phyloP scores from a whole-genome alignment of 1,139 yeast species.

The Taphrina communis region DNA sequence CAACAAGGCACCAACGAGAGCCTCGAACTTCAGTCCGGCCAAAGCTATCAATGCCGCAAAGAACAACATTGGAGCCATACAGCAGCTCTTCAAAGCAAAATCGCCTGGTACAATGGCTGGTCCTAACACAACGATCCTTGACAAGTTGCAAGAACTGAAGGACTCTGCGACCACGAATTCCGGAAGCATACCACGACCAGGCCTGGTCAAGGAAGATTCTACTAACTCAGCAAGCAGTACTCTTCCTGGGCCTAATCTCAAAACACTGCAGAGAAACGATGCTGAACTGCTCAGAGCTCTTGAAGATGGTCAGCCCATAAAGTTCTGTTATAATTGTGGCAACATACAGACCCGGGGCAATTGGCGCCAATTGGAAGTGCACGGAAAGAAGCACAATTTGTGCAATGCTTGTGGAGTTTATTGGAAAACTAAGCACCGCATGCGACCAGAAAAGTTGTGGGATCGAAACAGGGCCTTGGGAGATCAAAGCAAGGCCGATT shows the following conservation, averaged over 20 bases:
- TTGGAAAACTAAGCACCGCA: conserved; percentile 48
- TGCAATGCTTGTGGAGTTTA: conserved; percentile 55
- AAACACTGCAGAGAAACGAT: conserved; percentile 14
- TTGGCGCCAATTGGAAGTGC: conserved; percentile 29
- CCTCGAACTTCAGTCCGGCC: conserved; percentile 9
- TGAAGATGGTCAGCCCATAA: conserved; percentile 22
- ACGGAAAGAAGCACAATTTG: conserved; percentile 41
- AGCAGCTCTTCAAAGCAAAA: conserved; percentile 28
- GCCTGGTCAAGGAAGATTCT: neutral
- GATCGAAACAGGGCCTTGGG: conserved; percentile 36
- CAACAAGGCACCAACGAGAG: neutral
- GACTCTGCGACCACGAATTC: neutral
- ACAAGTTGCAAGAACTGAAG: conserved; percentile 8
- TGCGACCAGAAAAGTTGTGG: conserved; percentile 52
- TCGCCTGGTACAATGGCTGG: neutral
- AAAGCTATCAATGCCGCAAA: conserved; percentile 30
- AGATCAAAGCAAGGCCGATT: neutral
- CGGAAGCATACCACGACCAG: neutral
- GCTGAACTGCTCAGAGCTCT: conserved; percentile 27
- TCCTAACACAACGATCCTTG: neutral
- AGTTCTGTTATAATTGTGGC: conserved; percentile 36
- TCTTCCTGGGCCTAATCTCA: conserved; percentile 2
- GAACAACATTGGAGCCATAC: conserved; percentile 25
- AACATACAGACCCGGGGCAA: conserved; percentile 31
- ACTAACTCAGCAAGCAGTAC: neutral